Evolutionary conservation across 225 moss, liverwort and hornwort genomes (phyloP).

Genomic region (Physcomitrellopsis africana): DNA sequence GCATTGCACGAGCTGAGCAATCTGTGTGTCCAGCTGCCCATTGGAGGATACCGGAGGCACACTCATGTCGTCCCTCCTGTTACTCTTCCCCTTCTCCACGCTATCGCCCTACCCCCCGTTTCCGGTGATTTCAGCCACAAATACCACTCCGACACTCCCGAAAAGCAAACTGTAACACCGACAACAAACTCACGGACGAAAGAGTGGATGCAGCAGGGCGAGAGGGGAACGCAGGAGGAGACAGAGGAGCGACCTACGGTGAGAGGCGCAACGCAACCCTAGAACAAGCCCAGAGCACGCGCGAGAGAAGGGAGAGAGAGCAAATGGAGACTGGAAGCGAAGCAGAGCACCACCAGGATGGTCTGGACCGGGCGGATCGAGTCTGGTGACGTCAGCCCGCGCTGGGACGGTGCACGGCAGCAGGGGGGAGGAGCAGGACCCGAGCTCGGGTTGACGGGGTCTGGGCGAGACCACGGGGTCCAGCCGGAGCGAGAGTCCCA

Average conservation of each 20-base stretch:
- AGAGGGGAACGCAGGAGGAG: background rate
- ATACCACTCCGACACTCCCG: background rate
- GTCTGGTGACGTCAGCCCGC: too few relatives aligned
- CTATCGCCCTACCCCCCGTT: background rate
- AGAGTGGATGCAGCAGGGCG: background rate
- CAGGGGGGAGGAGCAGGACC: too few relatives aligned
- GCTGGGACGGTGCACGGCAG: too few relatives aligned
- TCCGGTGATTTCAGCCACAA: background rate
- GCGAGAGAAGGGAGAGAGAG: background rate
- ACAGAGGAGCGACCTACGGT: background rate
- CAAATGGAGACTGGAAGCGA: background rate
- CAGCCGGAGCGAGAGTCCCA: too few relatives aligned
- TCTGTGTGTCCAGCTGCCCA: slow-evolving; percentile 59
- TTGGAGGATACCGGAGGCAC: slow-evolving; percentile 45
- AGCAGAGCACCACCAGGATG: too few relatives aligned
- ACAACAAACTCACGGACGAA: background rate
- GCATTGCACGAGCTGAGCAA: slow-evolving; percentile 45
- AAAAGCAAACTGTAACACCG: background rate
- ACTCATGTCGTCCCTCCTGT: slow-evolving; percentile 37
- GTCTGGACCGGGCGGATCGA: too few relatives aligned
- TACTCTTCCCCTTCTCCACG: background rate
- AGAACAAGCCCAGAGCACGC: background rate
- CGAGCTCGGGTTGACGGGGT: too few relatives aligned
- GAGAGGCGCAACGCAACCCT: slow-evolving; percentile 21
- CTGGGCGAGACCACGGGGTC: too few relatives aligned